A percentile compares a stretch with the other conserved stretches of the same genome.
Conservation (phyloP, 768 basidiomycete genomes). For the Podaxis mareebaensis region DNA sequence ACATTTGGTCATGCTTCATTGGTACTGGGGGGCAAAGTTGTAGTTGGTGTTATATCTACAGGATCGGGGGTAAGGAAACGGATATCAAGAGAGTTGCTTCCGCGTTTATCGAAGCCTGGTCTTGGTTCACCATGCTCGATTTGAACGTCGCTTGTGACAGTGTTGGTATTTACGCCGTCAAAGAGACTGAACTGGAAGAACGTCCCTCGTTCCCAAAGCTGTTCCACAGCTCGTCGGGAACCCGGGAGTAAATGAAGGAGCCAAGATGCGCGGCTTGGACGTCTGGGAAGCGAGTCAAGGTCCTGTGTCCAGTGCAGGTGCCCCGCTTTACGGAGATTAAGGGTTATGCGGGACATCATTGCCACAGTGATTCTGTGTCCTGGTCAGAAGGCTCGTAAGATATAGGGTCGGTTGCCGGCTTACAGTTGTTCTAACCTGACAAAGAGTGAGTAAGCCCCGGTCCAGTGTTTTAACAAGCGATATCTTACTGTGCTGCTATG, state of each 20-base stretch:
- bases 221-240: background rate
- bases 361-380: conserved; percentile 35
- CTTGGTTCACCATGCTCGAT: background rate
- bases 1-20: background rate
- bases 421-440: conserved; percentile 40
- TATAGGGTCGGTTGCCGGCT: conserved; percentile 17
- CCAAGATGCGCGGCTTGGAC: background rate
- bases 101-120: background rate
- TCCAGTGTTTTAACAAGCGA: conserved; percentile 16
- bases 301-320: conserved; percentile 13
- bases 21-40: background rate
- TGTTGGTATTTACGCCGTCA: background rate
- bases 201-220: conserved; percentile 1
- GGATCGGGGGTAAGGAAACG: background rate
- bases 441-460: background rate
- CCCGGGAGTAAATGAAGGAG: background rate
- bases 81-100: background rate
- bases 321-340: conserved; percentile 49
- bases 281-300: background rate
- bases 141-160: background rate
- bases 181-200: conserved; percentile 1
- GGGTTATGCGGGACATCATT: conserved; percentile 70
- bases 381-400: background rate
- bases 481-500: conserved; percentile 45
- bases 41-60: background rate